These are phyloP conservation scores for Lactarius vividus DNA, from an alignment of 768 basidiomycete species.

Conservation along the genomic window DNA sequence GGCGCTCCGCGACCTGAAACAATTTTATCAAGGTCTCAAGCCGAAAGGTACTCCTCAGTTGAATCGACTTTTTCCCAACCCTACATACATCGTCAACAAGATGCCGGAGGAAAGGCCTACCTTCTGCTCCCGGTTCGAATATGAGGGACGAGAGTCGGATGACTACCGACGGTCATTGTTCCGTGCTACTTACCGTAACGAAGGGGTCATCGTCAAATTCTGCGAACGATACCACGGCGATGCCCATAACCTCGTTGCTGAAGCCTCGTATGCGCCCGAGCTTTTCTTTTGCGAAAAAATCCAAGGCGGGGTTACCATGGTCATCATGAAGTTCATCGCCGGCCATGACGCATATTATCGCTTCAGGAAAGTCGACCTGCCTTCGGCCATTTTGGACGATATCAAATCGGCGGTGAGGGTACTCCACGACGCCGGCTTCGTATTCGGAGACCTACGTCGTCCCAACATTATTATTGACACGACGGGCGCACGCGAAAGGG, in stretches of 20 bases:
- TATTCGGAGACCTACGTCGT: conserved; percentile 25
- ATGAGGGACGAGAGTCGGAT: no score
- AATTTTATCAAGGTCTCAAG: no score
- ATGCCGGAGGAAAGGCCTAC: no score
- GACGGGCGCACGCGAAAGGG: not conserved
- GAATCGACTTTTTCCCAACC: no score
- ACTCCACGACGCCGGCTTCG: conserved; percentile 16
- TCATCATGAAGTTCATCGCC: conserved; percentile 27
- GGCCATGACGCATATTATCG: conserved; percentile 1
- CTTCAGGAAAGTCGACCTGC: not conserved
- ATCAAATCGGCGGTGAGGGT: conserved; percentile 16
- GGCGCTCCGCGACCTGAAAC: no score
- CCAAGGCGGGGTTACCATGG: conserved; percentile 21
- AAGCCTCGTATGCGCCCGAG: conserved; percentile 12
- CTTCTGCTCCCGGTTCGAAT: no score
- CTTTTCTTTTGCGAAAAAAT: conserved; percentile 17
- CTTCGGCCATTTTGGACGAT: not conserved
- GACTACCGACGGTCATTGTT: not conserved
- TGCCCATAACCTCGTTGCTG: conserved; percentile 20
- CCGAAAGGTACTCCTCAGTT: no score
- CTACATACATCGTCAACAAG: no score
- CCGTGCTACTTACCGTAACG: not conserved
- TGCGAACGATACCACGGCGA: conserved; percentile 8
- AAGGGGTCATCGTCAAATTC: conserved; percentile 27
- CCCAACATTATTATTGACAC: conserved; percentile 15